Conservation (phyloP, 768 basidiomycete genomes). For the Sistotremastrum suecicum region DNA sequence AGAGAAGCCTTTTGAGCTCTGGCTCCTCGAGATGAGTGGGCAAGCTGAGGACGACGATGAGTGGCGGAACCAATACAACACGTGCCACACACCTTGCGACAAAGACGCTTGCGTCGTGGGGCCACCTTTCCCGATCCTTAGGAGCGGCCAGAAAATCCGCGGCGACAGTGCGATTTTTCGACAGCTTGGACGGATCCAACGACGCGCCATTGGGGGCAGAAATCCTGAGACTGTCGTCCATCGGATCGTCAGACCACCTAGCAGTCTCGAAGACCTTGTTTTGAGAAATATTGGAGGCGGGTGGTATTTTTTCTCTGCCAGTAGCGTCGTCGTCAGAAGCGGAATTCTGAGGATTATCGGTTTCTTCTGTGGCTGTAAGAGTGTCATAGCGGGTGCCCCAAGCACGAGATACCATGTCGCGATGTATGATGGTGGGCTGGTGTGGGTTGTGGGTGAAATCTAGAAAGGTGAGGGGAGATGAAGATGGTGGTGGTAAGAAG, state of each 20-base stretch:
- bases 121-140: conserved; percentile 26
- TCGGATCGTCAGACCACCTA: too few relatives aligned
- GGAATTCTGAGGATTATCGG: too few relatives aligned
- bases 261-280: too few relatives aligned
- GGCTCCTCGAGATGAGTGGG: conserved; percentile 52
- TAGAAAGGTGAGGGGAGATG: conserved; percentile 12
- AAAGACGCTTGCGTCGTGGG: conserved; percentile 71
- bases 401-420: conserved; percentile 17
- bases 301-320: too few relatives aligned
- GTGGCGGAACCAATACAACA: not conserved
- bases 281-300: too few relatives aligned
- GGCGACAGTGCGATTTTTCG: too few relatives aligned
- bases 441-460: conserved; percentile 8
- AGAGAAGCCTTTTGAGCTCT: conserved; percentile 46
- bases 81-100: conserved; percentile 51
- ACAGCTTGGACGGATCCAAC: too few relatives aligned
- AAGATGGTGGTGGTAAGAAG: conserved; percentile 8
- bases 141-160: not conserved
- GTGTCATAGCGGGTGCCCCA: conserved; percentile 69
- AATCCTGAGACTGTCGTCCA: too few relatives aligned
- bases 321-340: too few relatives aligned
- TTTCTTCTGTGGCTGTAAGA: conserved; percentile 22
- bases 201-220: too few relatives aligned
- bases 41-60: conserved; percentile 29
- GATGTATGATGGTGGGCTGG: conserved; percentile 13